phyloP scores from a whole-genome alignment of 129 eudicot genomes.

The Tanacetum coccineum region DNA sequence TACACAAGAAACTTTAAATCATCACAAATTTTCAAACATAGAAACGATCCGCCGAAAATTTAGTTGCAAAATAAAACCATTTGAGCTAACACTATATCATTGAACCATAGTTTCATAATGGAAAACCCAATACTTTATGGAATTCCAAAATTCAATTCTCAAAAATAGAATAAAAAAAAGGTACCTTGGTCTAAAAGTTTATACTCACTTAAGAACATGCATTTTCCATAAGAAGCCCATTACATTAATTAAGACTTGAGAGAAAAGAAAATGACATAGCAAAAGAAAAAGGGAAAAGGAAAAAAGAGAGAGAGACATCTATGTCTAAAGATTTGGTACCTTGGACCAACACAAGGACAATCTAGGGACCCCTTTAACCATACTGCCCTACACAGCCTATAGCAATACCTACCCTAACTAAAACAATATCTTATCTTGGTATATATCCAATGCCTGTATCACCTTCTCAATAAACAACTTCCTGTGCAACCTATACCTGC shows the following conservation, averaged over 20 bases:
- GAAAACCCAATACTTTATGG: too few relatives aligned
- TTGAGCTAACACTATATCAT: too few relatives aligned
- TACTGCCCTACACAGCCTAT: slow-evolving; percentile 20
- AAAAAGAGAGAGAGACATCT: slow-evolving; percentile 6
- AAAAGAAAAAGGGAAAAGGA: not conserved
- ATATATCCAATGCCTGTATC: slow-evolving; percentile 76
- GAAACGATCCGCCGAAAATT: too few relatives aligned
- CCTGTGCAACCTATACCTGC: slow-evolving; percentile 90
- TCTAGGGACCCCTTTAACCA: slow-evolving; percentile 15
- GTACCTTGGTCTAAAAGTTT: too few relatives aligned
- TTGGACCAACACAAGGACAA: slow-evolving; percentile 7
- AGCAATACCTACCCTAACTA: slow-evolving; percentile 25
- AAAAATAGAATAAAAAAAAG: not conserved
- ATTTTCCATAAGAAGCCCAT: slow-evolving; percentile 21
- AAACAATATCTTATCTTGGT: slow-evolving; percentile 78
- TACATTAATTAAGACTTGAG: not conserved
- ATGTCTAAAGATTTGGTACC: slow-evolving; percentile 23
- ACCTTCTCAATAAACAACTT: slow-evolving; percentile 75
- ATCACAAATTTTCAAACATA: too few relatives aligned
- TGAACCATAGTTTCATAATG: too few relatives aligned
- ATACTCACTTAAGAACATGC: not conserved
- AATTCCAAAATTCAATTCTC: too few relatives aligned
- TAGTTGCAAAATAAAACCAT: too few relatives aligned
- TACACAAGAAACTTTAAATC: too few relatives aligned
- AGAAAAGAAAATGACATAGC: not conserved